Base-by-base conservation (phyloP, 2,329 filamentous ascomycete species). In the Hysterium pulicare region DNA sequence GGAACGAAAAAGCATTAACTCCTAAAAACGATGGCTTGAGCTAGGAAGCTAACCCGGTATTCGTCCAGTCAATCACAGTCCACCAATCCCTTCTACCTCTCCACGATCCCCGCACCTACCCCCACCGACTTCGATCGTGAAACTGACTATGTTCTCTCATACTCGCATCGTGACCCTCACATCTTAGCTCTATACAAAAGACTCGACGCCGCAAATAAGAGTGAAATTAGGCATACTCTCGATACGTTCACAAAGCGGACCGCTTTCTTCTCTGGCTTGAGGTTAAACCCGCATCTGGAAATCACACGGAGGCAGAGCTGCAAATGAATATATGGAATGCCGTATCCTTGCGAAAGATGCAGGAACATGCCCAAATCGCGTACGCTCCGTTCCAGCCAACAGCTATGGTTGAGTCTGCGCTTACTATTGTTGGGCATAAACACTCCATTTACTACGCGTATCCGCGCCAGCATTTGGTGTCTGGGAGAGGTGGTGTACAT, bases 371-470 rank as follows among this genome's bases (percentile, higher is more conserved):
- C 31, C 36, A 34, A 32, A 33, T 33, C 5, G 40, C 50, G 6
- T 34, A 43, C 21, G 30, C 34, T 32, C 17, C 19, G 30, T 36
- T 44, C 28, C 33, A 55, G 9, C 40, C 35, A 22, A 34, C 42
- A 7, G 34, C 22, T 10, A 36, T 36, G 17, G 33, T 36, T 20
- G 33, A 36, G 33, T 20, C 33, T 36, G 17, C 17, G 15, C 5
- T 36, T 22, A 36, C 33, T 9, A 36, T 36, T 22, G 17, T 36
- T 22, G 17, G 33, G 17, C 17, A 36, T 22, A 9, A 36, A 20
- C 17, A 54, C 33, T 45, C 28, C 21, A 40, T 55, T 17, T 55
- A 53, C 45, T 53, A 51, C 33, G 41, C 45, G 5, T 55, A 48
- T 48, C 45, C 44, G 42, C 46, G 37, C 23, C 28, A 51, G 5